phyloP scores from a whole-genome alignment of 2,329 filamentous ascomycete species.

The Diaporthe batatas region DNA sequence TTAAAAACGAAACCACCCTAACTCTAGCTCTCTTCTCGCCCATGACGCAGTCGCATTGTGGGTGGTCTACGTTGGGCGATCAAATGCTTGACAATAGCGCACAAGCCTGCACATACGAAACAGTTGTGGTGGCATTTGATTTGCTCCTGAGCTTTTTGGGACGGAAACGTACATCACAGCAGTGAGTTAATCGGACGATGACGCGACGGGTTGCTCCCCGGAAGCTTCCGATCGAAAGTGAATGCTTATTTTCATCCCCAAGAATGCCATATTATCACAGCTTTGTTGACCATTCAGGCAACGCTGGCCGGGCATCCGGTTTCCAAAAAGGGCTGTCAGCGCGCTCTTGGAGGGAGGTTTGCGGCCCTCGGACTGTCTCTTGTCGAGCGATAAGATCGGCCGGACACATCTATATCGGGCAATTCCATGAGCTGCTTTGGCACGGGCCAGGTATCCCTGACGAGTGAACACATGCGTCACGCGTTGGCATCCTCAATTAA shows the following conservation, averaged over 20 bases:
- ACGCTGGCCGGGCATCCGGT: neutral
- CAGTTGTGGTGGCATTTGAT: neutral
- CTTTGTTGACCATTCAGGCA: neutral
- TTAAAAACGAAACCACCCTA: too few relatives aligned
- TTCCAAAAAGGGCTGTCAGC: neutral
- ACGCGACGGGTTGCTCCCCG: neutral
- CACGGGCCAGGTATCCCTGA: slow-evolving; percentile 13
- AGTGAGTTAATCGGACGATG: neutral
- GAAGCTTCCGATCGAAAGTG: neutral
- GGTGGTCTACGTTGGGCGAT: neutral
- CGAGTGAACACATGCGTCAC: slow-evolving; percentile 2
- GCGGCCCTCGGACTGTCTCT: neutral
- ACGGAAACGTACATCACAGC: neutral
- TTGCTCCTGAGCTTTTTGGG: neutral
- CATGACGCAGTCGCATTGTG: neutral
- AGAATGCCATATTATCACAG: neutral
- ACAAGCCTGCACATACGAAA: neutral
- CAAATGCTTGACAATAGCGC: neutral
- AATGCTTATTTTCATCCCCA: neutral
- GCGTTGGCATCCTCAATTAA: neutral
- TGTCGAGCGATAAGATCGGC: slow-evolving; percentile 9
- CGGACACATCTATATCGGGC: slow-evolving; percentile 11
- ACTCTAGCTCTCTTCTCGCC: too few relatives aligned
- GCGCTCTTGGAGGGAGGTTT: neutral
- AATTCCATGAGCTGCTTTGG: slow-evolving; percentile 20